Evolutionary conservation across 2,329 filamentous ascomycete genomes (phyloP), one percentile per base, ranked within the genome.

Genomic region (Aureobasidium namibiae): DNA sequence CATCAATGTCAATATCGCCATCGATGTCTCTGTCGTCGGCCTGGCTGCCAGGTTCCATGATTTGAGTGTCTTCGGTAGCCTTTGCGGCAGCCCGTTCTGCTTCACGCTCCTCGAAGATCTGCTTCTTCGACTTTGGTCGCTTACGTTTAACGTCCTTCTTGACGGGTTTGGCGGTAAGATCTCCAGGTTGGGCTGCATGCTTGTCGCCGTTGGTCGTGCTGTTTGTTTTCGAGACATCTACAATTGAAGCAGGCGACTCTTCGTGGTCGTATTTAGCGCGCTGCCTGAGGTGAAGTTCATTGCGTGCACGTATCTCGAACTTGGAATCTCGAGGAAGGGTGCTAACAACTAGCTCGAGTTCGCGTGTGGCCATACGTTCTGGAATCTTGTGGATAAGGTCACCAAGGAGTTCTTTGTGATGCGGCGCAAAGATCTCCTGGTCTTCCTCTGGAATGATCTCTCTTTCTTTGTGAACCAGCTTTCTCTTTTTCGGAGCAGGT

Each of bases 251-350:
- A 26, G 60, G 60, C 24, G 60, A 56, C 14, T 80, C 76, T 24
- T 78, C 74, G 66, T 92, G 89, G 60, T 92, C 89, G 69, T 90
- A 90, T 75, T 91, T 92, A 66, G 87, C 88, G 50, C 89, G 84
- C 72, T 95, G 94, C 53, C 88, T 83, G 48, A 86, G 82, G 58
- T 82, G 81, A 60, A 88, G 82, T 21, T 89, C 81, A 38, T 86
- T 84, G 45, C 85, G 76, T 39, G 88, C 82, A 39, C 90, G 79
- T 72, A 92, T 94, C 64, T 88, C 85, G 71, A 95, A 94, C 70
- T 76, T 77, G n/a, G 78, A 80, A 38, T 72, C 74, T 24, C 79
- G 75, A 23, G 81, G 80, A 29, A 82, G 70, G 75, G 88, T 67
- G 72, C 76, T 68, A 72, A 79, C 61, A 70, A 74, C 63, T 69